Conservation (phyloP, 305 asterid genomes). For the Caryopteris hybrid region DNA sequence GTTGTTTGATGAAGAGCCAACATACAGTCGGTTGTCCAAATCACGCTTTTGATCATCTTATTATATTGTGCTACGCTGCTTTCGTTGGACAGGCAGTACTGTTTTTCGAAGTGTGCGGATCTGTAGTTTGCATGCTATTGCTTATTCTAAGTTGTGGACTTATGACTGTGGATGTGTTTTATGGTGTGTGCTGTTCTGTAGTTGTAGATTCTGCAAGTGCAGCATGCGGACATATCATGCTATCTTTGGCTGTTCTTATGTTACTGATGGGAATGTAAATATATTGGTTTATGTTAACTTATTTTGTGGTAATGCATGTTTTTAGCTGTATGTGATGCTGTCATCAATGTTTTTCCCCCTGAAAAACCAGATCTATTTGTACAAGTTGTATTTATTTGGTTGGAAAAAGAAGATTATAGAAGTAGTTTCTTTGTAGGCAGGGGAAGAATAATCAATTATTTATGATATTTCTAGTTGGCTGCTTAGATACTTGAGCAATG, state of each 20-base stretch:
- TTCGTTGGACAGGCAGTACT: neutral
- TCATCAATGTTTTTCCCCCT: too few species aligned
- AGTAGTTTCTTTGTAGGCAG: too few species aligned
- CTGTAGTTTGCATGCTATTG: neutral
- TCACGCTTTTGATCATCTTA: neutral
- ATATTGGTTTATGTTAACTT: too few species aligned
- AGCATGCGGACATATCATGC: neutral
- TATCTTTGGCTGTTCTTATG: neutral
- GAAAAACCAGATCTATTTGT: too few species aligned
- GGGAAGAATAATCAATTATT: too few species aligned
- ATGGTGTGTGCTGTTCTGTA: neutral
- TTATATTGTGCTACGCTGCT: neutral
- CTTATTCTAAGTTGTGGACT: too few species aligned
- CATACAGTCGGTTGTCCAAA: neutral
- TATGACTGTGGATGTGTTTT: neutral
- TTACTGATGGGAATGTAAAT: neutral
- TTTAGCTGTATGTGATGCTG: too few species aligned
- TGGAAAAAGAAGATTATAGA: too few species aligned
- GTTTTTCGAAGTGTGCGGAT: neutral
- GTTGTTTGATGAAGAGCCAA: slow-evolving; percentile 12
- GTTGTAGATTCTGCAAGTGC: slow-evolving; percentile 3
- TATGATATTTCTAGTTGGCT: too few species aligned
- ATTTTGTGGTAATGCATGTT: too few species aligned
- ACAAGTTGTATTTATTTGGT: too few species aligned
- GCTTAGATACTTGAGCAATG: too few species aligned